Conservation (phyloP, 2,329 filamentous ascomycete genomes). For the Pseudogymnoascus sp. region DNA sequence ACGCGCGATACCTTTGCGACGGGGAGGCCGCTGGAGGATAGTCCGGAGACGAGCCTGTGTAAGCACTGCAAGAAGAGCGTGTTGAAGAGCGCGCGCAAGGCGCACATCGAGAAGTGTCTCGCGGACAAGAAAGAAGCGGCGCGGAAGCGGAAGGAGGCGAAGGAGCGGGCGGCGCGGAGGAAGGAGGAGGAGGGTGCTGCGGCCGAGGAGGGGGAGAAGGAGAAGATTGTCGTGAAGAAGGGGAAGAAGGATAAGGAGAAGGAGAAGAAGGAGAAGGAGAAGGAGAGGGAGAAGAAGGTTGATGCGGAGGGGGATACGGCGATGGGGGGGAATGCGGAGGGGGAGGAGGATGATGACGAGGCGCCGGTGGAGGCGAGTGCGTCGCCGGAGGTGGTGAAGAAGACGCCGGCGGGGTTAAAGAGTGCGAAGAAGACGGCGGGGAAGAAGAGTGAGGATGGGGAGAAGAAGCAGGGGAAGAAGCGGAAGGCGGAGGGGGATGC, state of each 20-base stretch:
- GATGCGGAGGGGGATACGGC: conserved; percentile 29
- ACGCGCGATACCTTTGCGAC: conserved; percentile 74
- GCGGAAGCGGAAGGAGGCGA: conserved; percentile 30
- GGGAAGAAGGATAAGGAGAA: conserved; percentile 18
- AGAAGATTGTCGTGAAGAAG: conserved; percentile 24
- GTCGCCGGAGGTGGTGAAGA: conserved; percentile 17
- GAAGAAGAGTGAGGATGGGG: conserved; percentile 55
- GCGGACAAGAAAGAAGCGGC: conserved; percentile 45
- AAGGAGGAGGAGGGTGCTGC: conserved; percentile 32
- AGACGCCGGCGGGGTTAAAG: conserved; percentile 24
- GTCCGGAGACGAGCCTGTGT: conserved; percentile 73
- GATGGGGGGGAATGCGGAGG: conserved; percentile 30
- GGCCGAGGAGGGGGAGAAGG: conserved; percentile 35
- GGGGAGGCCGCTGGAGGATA: conserved; percentile 74
- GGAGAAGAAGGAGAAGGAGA: conserved; percentile 24
- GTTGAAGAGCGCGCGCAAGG: conserved; percentile 64
- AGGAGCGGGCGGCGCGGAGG: conserved; percentile 26
- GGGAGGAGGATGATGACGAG: conserved; percentile 34
- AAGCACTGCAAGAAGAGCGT: conserved; percentile 93
- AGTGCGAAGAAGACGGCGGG: conserved; percentile 57
- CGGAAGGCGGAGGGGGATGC: conserved; percentile 67
- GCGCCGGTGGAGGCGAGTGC: conserved; percentile 33
- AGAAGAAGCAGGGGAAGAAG: conserved; percentile 63
- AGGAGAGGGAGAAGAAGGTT: conserved; percentile 24
- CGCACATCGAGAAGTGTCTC: conserved; percentile 77